These are phyloP conservation scores for barley (Hordeum vulgare) DNA, from an alignment of 176 grass and related monocot species.

Conservation along the genomic window MorexV3_pseudomolecules_assembly NC_058523.1:404333863-404334362, in stretches of 20 bases:
- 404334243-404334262: no score
- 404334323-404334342: constrained; percentile 81
- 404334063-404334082: constrained; percentile 56
- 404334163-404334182: no score
- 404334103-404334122: constrained; percentile 78
- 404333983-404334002: not conserved
- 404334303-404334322: constrained; percentile 77
- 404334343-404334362: constrained; percentile 82
- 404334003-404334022: no score
- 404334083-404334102: constrained; percentile 57
- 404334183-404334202: no score
- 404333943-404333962: not conserved
- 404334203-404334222: no score
- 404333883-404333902: not conserved
- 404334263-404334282: no score
- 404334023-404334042: no score
- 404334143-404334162: constrained; percentile 80
- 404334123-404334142: constrained; percentile 80
- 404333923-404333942: not conserved
- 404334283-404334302: no score
- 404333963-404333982: not conserved
- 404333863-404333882: not conserved
- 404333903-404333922: not conserved
- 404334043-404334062: no score
- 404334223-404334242: no score